Conservation (phyloP, 2,329 filamentous ascomycete species). For the Neoarthrinium moseri region DNA sequence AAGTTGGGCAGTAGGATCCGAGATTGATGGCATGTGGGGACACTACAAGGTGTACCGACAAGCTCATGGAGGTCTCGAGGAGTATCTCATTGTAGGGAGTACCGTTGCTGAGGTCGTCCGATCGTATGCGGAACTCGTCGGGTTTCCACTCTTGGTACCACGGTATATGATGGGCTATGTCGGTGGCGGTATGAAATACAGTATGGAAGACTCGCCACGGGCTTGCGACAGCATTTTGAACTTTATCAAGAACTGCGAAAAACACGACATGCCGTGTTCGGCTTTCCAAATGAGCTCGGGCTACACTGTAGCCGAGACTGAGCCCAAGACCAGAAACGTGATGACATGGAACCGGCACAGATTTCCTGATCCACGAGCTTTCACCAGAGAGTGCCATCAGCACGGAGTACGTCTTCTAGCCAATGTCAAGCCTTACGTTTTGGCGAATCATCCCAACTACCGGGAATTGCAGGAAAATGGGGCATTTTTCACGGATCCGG, state of each 20-base stretch:
- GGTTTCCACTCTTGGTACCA: slow-evolving; percentile 66
- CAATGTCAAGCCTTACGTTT: slow-evolving; percentile 72
- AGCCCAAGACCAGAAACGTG: slow-evolving; percentile 69
- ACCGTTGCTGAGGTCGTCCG: slow-evolving; percentile 65
- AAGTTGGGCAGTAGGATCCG: slow-evolving; percentile 65
- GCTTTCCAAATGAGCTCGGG: slow-evolving; percentile 73
- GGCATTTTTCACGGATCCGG: slow-evolving; percentile 63
- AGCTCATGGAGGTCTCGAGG: slow-evolving; percentile 69
- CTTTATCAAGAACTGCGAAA: slow-evolving; percentile 59
- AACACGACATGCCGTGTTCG: slow-evolving; percentile 68
- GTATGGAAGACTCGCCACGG: slow-evolving; percentile 46
- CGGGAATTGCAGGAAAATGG: slow-evolving; percentile 54
- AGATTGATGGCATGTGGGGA: slow-evolving; percentile 76
- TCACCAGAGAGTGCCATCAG: slow-evolving; percentile 59
- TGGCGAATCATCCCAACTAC: slow-evolving; percentile 67
- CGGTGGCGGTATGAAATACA: slow-evolving; percentile 60
- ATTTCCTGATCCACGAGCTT: slow-evolving; percentile 66
- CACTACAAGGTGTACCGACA: slow-evolving; percentile 73
- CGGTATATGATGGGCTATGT: slow-evolving; percentile 74
- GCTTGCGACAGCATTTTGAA: slow-evolving; percentile 59
- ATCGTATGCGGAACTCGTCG: slow-evolving; percentile 66
- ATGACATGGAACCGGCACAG: slow-evolving; percentile 71
- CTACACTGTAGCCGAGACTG: slow-evolving; percentile 65
- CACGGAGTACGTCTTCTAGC: slow-evolving; percentile 67
- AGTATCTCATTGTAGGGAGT: slow-evolving; percentile 66